Conservation (phyloP, 257 asterid genomes). For the Forsythia viridissima region DNA sequence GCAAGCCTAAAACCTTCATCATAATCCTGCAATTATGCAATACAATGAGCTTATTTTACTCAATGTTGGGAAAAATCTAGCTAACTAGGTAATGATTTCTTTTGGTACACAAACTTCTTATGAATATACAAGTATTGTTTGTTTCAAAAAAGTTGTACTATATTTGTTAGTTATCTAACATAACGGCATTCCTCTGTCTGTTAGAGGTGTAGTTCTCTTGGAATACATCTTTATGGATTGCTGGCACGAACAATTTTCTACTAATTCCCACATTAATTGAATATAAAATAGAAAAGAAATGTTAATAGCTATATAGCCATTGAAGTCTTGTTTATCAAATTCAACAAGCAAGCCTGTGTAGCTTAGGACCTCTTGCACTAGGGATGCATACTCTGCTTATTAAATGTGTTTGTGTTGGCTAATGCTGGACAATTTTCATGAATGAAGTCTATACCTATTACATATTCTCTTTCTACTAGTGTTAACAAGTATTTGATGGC, state of each 20-base stretch:
- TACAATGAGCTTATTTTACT: constrained; percentile 29
- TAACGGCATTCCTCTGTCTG: neutral
- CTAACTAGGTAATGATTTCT: constrained; percentile 41
- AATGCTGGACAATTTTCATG: constrained; percentile 17
- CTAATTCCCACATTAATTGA: no score
- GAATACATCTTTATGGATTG: neutral
- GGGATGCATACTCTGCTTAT: constrained; percentile 21
- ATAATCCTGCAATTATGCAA: constrained; percentile 34
- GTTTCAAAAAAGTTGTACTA: neutral
- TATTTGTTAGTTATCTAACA: neutral
- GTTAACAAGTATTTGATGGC: constrained; percentile 21
- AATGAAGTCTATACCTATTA: constrained; percentile 29
- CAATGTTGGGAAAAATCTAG: constrained; percentile 27
- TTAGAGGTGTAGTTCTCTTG: constrained; percentile 6
- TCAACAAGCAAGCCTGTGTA: constrained; percentile 8
- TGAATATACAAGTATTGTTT: constrained; percentile 17
- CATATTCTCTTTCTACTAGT: neutral
- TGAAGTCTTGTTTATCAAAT: neutral
- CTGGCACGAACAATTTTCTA: neutral
- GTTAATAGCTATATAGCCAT: neutral
- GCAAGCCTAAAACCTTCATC: constrained; percentile 40
- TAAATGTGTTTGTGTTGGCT: constrained; percentile 35
- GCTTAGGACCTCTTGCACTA: constrained; percentile 22
- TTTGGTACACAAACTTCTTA: neutral
- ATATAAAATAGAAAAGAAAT: neutral